These are phyloP conservation scores for Solanum habrochaites DNA, from an alignment of 257 asterid species.

Conservation along the genomic window DNA sequence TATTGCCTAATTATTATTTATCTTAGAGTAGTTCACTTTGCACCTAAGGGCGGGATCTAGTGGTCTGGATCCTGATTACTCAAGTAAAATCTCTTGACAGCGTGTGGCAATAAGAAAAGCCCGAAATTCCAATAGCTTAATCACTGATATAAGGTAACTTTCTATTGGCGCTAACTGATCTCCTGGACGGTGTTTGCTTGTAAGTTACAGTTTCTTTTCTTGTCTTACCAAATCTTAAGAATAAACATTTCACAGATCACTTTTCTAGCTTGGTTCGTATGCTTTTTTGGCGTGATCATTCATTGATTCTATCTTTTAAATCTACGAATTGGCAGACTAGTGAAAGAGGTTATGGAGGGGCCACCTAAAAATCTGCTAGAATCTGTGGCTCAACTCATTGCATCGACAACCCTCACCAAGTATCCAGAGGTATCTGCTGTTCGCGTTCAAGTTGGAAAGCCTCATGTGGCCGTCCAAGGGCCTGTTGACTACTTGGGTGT, in stretches of 20 bases:
- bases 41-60: neutral
- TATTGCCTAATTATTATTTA: neutral
- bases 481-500: slow-evolving; percentile 77
- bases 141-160: neutral
- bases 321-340: slow-evolving; percentile 36
- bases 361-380: slow-evolving; percentile 71
- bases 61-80: neutral
- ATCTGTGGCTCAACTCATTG: slow-evolving; percentile 62
- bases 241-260: neutral
- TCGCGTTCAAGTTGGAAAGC: slow-evolving; percentile 76
- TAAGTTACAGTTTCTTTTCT: neutral
- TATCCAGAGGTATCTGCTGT: slow-evolving; percentile 48
- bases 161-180: neutral
- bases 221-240: neutral
- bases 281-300: neutral
- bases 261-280: neutral
- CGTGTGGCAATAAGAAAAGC: neutral
- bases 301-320: neutral
- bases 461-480: slow-evolving; percentile 80
- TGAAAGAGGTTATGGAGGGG: slow-evolving; percentile 62
- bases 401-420: slow-evolving; percentile 39
- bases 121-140: neutral
- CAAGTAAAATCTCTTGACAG: neutral
- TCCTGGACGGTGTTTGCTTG: neutral
- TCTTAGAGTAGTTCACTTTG: neutral